Percentiles rank a stretch among this genome's conserved stretches.
Evolutionary conservation across 306 rosid species (phyloP).

Genomic region (Gillenia trifoliata): DNA sequence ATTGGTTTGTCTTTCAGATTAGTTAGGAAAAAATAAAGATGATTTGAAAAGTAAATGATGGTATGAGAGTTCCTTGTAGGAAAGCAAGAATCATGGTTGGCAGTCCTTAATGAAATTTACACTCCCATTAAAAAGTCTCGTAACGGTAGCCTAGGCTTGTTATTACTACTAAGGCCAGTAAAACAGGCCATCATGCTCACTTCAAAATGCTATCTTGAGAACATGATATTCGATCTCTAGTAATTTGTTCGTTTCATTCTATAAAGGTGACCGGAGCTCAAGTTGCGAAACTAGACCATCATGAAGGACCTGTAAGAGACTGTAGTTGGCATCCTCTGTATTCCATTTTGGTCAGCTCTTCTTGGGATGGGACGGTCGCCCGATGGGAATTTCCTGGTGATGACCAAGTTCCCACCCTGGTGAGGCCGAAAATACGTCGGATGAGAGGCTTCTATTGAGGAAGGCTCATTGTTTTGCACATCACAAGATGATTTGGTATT

Average conservation of each 20-base stretch:
- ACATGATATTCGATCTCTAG: background rate
- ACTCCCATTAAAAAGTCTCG: background rate
- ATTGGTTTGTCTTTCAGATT: background rate
- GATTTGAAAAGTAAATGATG: background rate
- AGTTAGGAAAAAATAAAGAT: background rate
- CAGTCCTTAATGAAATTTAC: background rate
- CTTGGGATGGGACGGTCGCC: constrained; percentile 89
- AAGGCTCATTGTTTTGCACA: background rate
- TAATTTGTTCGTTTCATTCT: constrained; percentile 5
- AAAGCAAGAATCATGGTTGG: background rate
- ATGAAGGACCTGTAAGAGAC: constrained; percentile 83
- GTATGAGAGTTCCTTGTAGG: background rate
- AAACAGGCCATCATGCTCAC: background rate
- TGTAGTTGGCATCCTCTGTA: constrained; percentile 93
- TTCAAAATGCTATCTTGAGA: background rate
- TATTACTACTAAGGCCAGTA: background rate
- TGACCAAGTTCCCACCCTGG: constrained; percentile 28
- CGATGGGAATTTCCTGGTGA: constrained; percentile 78
- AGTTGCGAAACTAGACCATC: constrained; percentile 85
- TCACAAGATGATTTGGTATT: background rate
- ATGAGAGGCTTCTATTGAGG: background rate
- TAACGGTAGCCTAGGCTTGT: background rate
- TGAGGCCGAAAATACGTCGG: background rate
- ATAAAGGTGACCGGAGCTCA: constrained; percentile 68
- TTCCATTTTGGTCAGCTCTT: constrained; percentile 78